phyloP scores from a whole-genome alignment of 495 filamentous ascomycete genomes.

The Physcia stellaris region DNA sequence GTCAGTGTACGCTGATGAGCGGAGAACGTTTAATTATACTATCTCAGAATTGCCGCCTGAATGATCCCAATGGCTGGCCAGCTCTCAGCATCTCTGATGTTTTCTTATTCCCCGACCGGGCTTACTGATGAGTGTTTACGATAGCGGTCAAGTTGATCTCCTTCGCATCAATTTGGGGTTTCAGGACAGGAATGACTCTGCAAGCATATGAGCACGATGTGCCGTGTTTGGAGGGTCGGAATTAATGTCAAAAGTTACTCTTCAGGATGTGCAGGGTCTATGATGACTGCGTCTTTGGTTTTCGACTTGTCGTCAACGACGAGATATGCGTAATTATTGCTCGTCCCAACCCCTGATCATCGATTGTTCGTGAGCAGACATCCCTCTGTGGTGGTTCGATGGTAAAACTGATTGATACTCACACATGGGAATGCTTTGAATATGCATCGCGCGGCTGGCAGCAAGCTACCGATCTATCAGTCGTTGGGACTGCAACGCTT shows the following conservation, averaged over 20 bases:
- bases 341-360: constrained; percentile 66
- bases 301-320: constrained; percentile 83
- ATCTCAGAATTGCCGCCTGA: constrained; percentile 80
- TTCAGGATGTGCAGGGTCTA: constrained; percentile 84
- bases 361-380: constrained; percentile 3
- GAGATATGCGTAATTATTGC: constrained; percentile 95
- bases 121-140: constrained; percentile 94
- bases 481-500: no score
- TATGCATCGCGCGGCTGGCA: constrained; percentile 60
- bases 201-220: neutral
- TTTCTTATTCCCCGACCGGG: neutral
- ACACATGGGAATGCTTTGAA: constrained; percentile 98
- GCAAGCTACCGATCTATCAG: constrained; percentile 6
- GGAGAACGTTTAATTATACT: constrained; percentile 30
- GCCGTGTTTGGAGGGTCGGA: neutral
- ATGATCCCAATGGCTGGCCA: constrained; percentile 77
- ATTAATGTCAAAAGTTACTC: constrained; percentile 46
- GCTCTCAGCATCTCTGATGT: constrained; percentile 4
- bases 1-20: neutral
- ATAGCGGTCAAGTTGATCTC: constrained; percentile 77
- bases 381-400: neutral
- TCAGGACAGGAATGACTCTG: constrained; percentile 71
- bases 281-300: constrained; percentile 83
- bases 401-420: constrained; percentile 27
- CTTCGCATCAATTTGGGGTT: constrained; percentile 53